A percentile compares a stretch with the other conserved stretches of the same genome.
These are phyloP conservation scores for Guillardia theta DNA, from an alignment of 78 protist genomes.

Conservation along the genomic window DNA sequence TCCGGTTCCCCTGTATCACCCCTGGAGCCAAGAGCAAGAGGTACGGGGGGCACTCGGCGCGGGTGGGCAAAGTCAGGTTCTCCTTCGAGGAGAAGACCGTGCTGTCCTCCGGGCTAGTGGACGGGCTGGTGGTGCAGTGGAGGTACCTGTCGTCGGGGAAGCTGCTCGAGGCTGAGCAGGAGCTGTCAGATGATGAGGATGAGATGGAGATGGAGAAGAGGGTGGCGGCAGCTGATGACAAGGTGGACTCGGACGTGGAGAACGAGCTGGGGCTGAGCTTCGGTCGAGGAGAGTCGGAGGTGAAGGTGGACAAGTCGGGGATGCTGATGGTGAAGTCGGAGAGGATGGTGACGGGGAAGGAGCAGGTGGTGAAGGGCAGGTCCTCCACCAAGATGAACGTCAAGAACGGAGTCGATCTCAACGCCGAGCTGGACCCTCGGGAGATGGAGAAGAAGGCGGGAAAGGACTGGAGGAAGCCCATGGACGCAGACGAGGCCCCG, in stretches of 20 bases:
- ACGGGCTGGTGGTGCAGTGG: background rate
- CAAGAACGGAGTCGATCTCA: too few relatives aligned
- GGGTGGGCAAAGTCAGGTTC: slow-evolving; percentile 16
- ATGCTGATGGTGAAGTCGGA: background rate
- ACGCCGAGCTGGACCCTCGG: too few relatives aligned
- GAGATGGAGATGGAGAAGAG: background rate
- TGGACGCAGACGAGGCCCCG: slow-evolving; percentile 19
- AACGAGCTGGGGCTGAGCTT: background rate
- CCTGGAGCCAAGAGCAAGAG: background rate
- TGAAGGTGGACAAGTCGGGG: background rate
- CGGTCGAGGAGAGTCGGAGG: background rate
- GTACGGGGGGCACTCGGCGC: slow-evolving; percentile 61
- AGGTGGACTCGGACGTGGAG: slow-evolving; percentile 7
- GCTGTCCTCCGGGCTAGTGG: background rate
- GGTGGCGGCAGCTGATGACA: background rate
- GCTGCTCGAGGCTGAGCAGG: background rate
- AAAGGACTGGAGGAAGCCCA: background rate
- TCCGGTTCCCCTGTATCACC: slow-evolving; percentile 59
- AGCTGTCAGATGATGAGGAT: background rate
- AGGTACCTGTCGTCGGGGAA: background rate
- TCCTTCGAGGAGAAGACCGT: background rate
- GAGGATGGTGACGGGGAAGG: background rate
- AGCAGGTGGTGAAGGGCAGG: background rate
- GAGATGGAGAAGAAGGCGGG: too few relatives aligned
- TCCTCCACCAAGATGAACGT: too few relatives aligned